Percentiles rank a stretch among this genome's conserved stretches.
These are phyloP conservation scores for Lichenothelia convexa DNA, from an alignment of 495 filamentous ascomycete species.

Conservation along the genomic window DNA sequence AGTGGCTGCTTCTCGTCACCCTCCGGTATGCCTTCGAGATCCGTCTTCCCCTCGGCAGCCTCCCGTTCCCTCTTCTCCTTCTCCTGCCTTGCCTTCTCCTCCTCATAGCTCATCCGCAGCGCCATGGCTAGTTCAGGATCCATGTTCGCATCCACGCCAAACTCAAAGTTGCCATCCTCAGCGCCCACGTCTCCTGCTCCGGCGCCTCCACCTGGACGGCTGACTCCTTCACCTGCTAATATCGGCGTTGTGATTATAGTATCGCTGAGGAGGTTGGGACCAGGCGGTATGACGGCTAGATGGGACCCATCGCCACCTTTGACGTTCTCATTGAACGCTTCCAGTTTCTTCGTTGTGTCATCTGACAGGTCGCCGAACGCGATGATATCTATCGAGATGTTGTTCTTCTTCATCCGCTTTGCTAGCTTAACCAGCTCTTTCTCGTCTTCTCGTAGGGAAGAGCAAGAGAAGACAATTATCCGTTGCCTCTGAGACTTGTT, in stretches of 20 bases:
- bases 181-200: conserved; percentile 30
- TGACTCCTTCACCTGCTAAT: conserved; percentile 53
- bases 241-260: conserved; percentile 86
- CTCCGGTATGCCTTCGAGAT: conserved; percentile 68
- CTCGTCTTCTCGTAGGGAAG: conserved; percentile 73
- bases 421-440: conserved; percentile 76
- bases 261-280: conserved; percentile 78
- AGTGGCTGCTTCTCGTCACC: conserved; percentile 51
- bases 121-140: conserved; percentile 91
- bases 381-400: conserved; percentile 79
- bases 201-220: conserved; percentile 23
- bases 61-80: conserved; percentile 61
- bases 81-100: conserved; percentile 85
- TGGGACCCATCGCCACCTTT: conserved; percentile 79
- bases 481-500: conserved; percentile 91
- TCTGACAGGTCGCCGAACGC: conserved; percentile 84
- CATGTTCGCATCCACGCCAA: conserved; percentile 57
- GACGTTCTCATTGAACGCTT: conserved; percentile 81
- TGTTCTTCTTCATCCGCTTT: conserved; percentile 96
- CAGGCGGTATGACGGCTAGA: conserved; percentile 78
- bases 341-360: conserved; percentile 78
- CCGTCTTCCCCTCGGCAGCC: conserved; percentile 47
- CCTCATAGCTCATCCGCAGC: conserved; percentile 94
- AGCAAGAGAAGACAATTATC: conserved; percentile 91
- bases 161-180: conserved; percentile 45